Conservation (phyloP, 2,329 filamentous ascomycete genomes). For the Aspergillus pseudotamarii region DNA sequence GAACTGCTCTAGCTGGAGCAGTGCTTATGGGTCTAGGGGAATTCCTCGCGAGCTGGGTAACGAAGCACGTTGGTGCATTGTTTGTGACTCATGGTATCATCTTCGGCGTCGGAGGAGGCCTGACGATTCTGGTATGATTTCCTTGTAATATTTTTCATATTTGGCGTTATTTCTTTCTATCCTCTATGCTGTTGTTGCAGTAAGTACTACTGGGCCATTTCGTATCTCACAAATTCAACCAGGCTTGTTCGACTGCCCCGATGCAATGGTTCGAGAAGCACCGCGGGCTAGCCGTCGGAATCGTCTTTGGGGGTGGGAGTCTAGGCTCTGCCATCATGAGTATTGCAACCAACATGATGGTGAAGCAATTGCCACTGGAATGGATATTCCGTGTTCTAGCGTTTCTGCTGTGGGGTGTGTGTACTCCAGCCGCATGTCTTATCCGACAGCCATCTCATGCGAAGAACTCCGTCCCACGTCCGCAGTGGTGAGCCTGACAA, state of each 20-base stretch:
- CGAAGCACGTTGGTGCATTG: neutral
- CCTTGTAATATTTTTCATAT: neutral
- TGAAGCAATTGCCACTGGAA: neutral
- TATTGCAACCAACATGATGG: neutral
- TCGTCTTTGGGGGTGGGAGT: neutral
- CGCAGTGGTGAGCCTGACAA: neutral
- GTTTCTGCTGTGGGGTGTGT: neutral
- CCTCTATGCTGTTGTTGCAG: too few species aligned
- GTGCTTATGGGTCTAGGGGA: neutral
- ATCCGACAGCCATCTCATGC: neutral
- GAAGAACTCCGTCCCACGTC: neutral
- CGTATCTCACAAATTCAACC: neutral
- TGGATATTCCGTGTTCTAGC: neutral
- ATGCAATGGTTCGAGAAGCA: neutral
- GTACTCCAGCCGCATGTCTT: neutral
- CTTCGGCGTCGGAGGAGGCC: neutral
- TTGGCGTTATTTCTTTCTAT: neutral
- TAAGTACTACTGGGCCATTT: neutral
- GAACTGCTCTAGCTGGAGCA: neutral
- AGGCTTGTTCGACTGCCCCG: neutral
- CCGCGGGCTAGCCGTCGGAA: neutral
- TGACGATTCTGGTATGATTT: neutral
- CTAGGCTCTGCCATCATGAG: neutral
- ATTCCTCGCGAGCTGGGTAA: neutral
- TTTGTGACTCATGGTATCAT: neutral